These are phyloP conservation scores for Ustilago bromivora DNA, from an alignment of 1,284 basidiomycete species.

Conservation along the genomic window DNA sequence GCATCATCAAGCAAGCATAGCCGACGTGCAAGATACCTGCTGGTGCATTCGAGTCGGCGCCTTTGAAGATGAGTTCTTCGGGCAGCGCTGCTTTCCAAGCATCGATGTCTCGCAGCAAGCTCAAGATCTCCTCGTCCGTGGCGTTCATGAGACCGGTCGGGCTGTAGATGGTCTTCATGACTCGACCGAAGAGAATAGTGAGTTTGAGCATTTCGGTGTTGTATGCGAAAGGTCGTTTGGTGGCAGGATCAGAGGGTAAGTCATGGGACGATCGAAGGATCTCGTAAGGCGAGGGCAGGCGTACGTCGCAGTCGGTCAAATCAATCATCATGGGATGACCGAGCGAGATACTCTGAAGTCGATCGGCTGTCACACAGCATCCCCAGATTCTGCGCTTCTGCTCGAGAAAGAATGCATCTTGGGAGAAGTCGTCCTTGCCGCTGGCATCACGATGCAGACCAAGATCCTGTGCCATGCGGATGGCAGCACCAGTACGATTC, in stretches of 20 bases:
- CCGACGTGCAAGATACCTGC: slow-evolving; percentile 62
- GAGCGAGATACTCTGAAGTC: slow-evolving; percentile 57
- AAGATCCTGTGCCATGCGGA: slow-evolving; percentile 66
- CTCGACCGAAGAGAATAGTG: slow-evolving; percentile 64
- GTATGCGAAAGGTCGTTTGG: slow-evolving; percentile 61
- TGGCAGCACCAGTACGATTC: slow-evolving; percentile 64
- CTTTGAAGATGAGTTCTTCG: slow-evolving; percentile 49
- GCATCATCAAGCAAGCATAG: slow-evolving; percentile 60
- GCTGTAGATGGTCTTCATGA: slow-evolving; percentile 68
- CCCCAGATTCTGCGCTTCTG: slow-evolving; percentile 65
- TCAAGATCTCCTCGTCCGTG: slow-evolving; percentile 62
- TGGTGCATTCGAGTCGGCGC: slow-evolving; percentile 47
- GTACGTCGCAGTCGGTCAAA: slow-evolving; percentile 66
- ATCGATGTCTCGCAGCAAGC: slow-evolving; percentile 63
- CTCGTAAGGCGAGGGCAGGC: slow-evolving; percentile 62
- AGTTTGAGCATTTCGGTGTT: slow-evolving; percentile 68
- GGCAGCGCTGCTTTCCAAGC: slow-evolving; percentile 60
- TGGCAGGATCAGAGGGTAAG: slow-evolving; percentile 45
- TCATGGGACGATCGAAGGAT: slow-evolving; percentile 57
- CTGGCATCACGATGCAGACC: slow-evolving; percentile 64
- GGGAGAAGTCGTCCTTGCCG: slow-evolving; percentile 58
- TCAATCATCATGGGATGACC: slow-evolving; percentile 65
- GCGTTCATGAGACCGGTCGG: slow-evolving; percentile 66
- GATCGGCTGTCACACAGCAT: slow-evolving; percentile 64
- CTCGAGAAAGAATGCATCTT: slow-evolving; percentile 62